Conservation (phyloP, 345 rosid genomes). For the Syzygium oleosum region DNA sequence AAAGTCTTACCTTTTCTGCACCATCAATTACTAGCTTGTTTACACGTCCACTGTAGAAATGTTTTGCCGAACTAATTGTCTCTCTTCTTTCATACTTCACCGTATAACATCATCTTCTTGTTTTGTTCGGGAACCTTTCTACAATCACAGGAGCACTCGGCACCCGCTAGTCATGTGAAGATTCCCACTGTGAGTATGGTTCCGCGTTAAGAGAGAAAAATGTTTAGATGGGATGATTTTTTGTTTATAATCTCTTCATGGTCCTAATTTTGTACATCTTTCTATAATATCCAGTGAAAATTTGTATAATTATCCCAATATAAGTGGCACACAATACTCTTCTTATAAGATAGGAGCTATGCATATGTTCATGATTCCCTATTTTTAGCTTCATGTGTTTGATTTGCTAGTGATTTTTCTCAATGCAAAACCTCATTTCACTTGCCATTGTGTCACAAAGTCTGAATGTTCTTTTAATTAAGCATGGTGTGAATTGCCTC, state of each 20-base stretch:
- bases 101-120: neutral
- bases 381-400: neutral
- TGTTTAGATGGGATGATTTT: neutral
- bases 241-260: neutral
- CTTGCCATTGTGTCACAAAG: neutral
- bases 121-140: neutral
- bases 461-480: neutral
- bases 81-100: neutral
- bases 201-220: neutral
- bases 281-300: neutral
- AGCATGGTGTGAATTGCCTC: neutral
- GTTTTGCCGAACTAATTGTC: neutral
- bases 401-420: neutral
- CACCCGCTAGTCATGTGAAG: slow-evolving; percentile 68
- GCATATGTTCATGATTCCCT: neutral
- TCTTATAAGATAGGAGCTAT: too few relatives aligned
- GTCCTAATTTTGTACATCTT: neutral
- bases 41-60: neutral
- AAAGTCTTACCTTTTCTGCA: neutral
- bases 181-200: slow-evolving; percentile 60
- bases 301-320: neutral
- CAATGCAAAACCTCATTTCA: neutral
- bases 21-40: neutral
- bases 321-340: neutral
- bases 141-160: slow-evolving; percentile 78